Evolutionary conservation across 192 early-diverging fungal species (phyloP).

Genomic region (Coemansia sp.): DNA sequence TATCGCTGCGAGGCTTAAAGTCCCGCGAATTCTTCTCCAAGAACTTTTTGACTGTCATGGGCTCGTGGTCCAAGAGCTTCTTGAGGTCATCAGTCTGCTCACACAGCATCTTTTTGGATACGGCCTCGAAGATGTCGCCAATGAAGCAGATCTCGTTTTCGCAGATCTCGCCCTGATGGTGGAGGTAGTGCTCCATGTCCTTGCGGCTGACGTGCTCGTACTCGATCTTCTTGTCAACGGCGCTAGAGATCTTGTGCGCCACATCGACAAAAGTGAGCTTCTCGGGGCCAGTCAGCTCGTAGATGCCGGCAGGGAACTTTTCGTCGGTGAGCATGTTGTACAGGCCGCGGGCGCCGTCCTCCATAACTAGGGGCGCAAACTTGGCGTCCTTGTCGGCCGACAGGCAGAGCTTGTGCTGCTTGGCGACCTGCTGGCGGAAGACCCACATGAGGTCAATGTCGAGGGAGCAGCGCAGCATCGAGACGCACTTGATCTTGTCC

Average conservation of each 20-base stretch:
- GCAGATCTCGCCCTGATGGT: conserved; percentile 21
- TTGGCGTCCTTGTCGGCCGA: conserved; percentile 24
- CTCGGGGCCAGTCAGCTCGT: conserved; percentile 47
- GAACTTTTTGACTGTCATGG: conserved; percentile 38
- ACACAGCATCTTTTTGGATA: conserved; percentile 26
- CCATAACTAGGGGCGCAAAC: conserved; percentile 34
- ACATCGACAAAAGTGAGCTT: conserved; percentile 24
- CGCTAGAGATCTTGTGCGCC: conserved; percentile 25
- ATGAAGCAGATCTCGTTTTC: conserved; percentile 31
- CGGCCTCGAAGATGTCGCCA: conserved; percentile 38
- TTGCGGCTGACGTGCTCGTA: conserved; percentile 36
- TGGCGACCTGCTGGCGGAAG: conserved; percentile 47
- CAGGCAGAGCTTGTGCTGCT: conserved; percentile 34
- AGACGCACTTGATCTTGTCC: conserved; percentile 34
- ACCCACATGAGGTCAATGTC: conserved; percentile 51
- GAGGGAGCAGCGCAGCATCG: conserved; percentile 50
- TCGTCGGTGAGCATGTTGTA: conserved; percentile 46
- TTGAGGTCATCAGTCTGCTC: conserved; percentile 35
- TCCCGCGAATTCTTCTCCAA: conserved; percentile 44
- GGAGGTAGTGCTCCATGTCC: conserved; percentile 35
- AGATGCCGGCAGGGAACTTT: conserved; percentile 33
- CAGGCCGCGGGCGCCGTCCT: conserved; percentile 37
- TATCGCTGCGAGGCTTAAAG: conserved; percentile 36
- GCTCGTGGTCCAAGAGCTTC: conserved; percentile 42
- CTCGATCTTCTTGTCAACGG: conserved; percentile 28